Percentiles rank a stretch among this genome's conserved stretches.
Conservation (phyloP, 768 basidiomycete species). For the Lanmaoa rubissima region DNA sequence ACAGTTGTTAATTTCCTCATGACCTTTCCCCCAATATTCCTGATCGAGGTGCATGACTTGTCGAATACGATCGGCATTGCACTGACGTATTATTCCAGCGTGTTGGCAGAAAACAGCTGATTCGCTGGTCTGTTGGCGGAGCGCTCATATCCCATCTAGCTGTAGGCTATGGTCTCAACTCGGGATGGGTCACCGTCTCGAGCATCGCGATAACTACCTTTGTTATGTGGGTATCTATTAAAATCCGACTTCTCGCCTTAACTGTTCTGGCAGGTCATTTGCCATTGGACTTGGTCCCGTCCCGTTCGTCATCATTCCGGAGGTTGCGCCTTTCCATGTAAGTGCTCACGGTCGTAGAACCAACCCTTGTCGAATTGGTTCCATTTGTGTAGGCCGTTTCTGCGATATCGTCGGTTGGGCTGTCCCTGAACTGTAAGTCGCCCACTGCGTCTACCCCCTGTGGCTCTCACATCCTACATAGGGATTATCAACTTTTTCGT, state of each 20-base stretch:
- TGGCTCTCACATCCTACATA: slow-evolving; percentile 26
- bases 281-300: slow-evolving; percentile 89
- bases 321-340: slow-evolving; percentile 80
- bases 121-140: slow-evolving; percentile 65
- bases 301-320: slow-evolving; percentile 90
- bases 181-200: slow-evolving; percentile 55
- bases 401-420: slow-evolving; percentile 69
- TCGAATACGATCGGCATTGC: background rate
- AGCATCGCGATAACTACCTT: slow-evolving; percentile 77
- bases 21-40: slow-evolving; percentile 79
- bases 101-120: slow-evolving; percentile 67
- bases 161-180: slow-evolving; percentile 71
- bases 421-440: slow-evolving; percentile 67
- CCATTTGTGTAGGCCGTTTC: slow-evolving; percentile 61
- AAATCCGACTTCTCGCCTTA: background rate
- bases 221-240: slow-evolving; percentile 57
- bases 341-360: slow-evolving; percentile 28
- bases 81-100: slow-evolving; percentile 42
- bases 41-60: slow-evolving; percentile 64
- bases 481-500: slow-evolving; percentile 87
- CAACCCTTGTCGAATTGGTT: background rate
- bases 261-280: slow-evolving; percentile 58
- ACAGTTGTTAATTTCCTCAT: slow-evolving; percentile 76
- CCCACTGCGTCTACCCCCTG: background rate
- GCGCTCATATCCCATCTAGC: slow-evolving; percentile 62